A percentile compares a stretch with the other conserved stretches of the same genome.
Conservation (phyloP, 345 rosid genomes). For the Eucalyptus decipiens region DNA sequence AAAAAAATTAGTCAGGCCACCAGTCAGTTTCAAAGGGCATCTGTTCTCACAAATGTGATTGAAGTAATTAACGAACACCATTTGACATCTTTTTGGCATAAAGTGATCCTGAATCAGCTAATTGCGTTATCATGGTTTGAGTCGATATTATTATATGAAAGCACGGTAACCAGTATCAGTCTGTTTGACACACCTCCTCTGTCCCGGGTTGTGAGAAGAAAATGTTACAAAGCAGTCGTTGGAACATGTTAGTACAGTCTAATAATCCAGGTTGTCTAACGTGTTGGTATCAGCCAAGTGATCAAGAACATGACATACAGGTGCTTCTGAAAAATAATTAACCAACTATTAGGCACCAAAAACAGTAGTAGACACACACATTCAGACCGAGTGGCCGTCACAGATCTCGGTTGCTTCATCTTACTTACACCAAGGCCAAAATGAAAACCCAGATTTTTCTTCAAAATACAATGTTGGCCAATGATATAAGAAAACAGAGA, state of each 20-base stretch:
- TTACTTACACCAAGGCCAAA: background rate
- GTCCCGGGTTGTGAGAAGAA: background rate
- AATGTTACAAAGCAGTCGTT: background rate
- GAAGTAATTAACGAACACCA: background rate
- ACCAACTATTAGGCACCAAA: background rate
- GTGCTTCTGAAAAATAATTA: background rate
- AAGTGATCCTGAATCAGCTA: background rate
- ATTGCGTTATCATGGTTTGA: background rate
- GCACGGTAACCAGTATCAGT: background rate
- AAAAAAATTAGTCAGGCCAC: background rate
- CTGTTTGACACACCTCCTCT: background rate
- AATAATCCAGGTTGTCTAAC: background rate
- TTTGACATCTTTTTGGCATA: background rate
- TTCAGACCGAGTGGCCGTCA: background rate
- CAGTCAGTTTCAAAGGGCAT: background rate
- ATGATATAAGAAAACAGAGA: background rate
- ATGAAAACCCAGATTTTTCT: background rate
- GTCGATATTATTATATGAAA: background rate
- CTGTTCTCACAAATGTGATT: background rate
- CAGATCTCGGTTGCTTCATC: background rate
- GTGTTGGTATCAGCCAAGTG: background rate
- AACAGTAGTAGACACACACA: background rate
- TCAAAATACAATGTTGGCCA: background rate
- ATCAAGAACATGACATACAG: background rate
- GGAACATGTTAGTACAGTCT: background rate